phyloP scores from a whole-genome alignment of 2,329 filamentous ascomycete species.

The Fusarium caatingaense region DNA sequence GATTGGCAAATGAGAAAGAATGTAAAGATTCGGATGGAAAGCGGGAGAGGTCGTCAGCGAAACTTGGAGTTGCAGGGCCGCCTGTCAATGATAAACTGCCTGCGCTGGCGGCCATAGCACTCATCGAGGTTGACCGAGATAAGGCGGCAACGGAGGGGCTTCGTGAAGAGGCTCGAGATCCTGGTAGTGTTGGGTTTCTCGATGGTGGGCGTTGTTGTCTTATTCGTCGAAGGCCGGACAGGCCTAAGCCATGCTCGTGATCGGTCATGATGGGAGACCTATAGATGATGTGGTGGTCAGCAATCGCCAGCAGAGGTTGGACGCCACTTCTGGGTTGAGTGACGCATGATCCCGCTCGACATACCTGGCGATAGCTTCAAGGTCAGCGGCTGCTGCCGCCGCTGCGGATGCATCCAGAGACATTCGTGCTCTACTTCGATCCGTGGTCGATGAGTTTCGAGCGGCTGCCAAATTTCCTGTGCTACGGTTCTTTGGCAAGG shows the following conservation, averaged over 20 bases:
- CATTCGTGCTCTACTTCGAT: constrained; percentile 74
- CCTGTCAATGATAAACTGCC: constrained; percentile 66
- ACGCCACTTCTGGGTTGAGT: constrained; percentile 28
- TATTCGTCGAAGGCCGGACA: constrained; percentile 91
- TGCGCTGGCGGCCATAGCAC: constrained; percentile 69
- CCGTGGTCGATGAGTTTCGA: constrained; percentile 57
- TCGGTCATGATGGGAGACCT: constrained; percentile 86
- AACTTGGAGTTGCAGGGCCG: constrained; percentile 78
- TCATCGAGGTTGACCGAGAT: constrained; percentile 79
- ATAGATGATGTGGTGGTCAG: constrained; percentile 47
- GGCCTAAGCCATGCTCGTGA: constrained; percentile 87
- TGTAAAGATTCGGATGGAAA: constrained; percentile 97
- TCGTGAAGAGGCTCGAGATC: constrained; percentile 71
- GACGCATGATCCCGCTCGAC: constrained; percentile 44
- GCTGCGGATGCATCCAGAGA: constrained; percentile 81
- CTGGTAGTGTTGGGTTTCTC: constrained; percentile 72
- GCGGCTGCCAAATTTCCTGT: constrained; percentile 69
- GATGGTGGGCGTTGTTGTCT: constrained; percentile 80
- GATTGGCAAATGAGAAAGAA: constrained; percentile 97
- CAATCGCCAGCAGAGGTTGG: constrained; percentile 28
- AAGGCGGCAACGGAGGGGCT: constrained; percentile 66
- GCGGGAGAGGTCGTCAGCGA: constrained; percentile 87
- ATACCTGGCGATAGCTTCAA: constrained; percentile 80
- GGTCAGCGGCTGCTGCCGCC: constrained; percentile 66
- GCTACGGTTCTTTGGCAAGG: constrained; percentile 73